Percentiles rank a stretch among this genome's conserved stretches.
These are phyloP conservation scores for Globisporangium heterothallicum DNA, from an alignment of 352 stramenopile genomes.

Conservation along the genomic window DNA sequence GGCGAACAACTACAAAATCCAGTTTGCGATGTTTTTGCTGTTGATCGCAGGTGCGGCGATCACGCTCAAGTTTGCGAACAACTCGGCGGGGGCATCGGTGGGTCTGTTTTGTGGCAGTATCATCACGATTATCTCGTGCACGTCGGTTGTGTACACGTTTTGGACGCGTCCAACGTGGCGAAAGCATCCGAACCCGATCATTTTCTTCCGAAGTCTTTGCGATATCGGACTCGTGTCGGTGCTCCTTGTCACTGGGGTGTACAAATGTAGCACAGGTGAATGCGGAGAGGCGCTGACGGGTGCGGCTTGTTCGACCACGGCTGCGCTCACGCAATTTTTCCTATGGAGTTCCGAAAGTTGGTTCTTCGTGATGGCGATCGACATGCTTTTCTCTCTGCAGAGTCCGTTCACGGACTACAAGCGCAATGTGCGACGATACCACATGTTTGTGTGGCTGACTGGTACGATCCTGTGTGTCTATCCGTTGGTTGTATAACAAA, in stretches of 20 bases:
- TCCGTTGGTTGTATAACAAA: not conserved
- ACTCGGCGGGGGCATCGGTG: slow-evolving; percentile 49
- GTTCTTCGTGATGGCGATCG: slow-evolving; percentile 88
- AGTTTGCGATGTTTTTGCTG: slow-evolving; percentile 69
- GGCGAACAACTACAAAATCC: slow-evolving; percentile 88
- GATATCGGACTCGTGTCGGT: slow-evolving; percentile 78
- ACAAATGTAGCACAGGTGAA: slow-evolving; percentile 57
- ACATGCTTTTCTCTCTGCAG: slow-evolving; percentile 80
- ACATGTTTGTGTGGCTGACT: slow-evolving; percentile 78
- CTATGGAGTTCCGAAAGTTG: slow-evolving; percentile 85
- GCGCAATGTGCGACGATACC: slow-evolving; percentile 76
- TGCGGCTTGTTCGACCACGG: slow-evolving; percentile 53
- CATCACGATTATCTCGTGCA: slow-evolving; percentile 74
- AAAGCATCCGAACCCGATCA: slow-evolving; percentile 85
- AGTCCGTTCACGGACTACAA: slow-evolving; percentile 89
- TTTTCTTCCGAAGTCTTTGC: slow-evolving; percentile 82
- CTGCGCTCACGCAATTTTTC: slow-evolving; percentile 81
- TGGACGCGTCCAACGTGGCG: slow-evolving; percentile 68
- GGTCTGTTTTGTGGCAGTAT: slow-evolving; percentile 68
- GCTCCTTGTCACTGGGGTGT: slow-evolving; percentile 71
- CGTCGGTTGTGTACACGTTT: slow-evolving; percentile 76
- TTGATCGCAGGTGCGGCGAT: slow-evolving; percentile 49
- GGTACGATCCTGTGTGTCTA: slow-evolving; percentile 22
- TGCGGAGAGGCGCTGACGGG: slow-evolving; percentile 32
- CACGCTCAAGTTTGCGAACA: slow-evolving; percentile 59